A percentile compares a stretch with the other conserved stretches of the same genome.
Evolutionary conservation across 805 yeast species (phyloP).

Genomic region (Kodamaea leandrae): DNA sequence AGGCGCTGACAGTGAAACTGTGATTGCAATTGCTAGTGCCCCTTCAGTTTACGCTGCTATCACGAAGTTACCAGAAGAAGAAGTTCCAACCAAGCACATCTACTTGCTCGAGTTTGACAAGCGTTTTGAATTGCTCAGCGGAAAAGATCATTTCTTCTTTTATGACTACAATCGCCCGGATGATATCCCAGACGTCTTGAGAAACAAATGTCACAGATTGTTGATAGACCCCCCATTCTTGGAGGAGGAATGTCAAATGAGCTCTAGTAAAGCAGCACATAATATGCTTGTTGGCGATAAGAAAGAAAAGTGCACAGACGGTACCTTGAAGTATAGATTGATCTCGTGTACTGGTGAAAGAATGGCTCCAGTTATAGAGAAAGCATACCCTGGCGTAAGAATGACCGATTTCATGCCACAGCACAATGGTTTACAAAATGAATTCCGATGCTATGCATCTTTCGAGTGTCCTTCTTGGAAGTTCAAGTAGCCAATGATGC

Average conservation of each 20-base stretch:
- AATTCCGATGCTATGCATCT: slow-evolving; percentile 80
- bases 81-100: slow-evolving; percentile 64
- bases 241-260: slow-evolving; percentile 76
- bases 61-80: slow-evolving; percentile 46
- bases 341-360: slow-evolving; percentile 90
- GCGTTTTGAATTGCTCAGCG: slow-evolving; percentile 73
- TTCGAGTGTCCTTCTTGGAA: slow-evolving; percentile 71
- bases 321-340: slow-evolving; percentile 46
- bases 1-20: slow-evolving; percentile 71
- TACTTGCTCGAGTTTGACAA: slow-evolving; percentile 77
- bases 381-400: slow-evolving; percentile 60
- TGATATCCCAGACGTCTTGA: slow-evolving; percentile 53
- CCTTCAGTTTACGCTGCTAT: slow-evolving; percentile 91
- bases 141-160: slow-evolving; percentile 59
- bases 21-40: slow-evolving; percentile 77
- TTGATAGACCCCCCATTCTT: slow-evolving; percentile 88
- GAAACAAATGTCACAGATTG: slow-evolving; percentile 65
- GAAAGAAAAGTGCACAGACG: slow-evolving; percentile 35
- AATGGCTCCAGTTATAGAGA: slow-evolving; percentile 62
- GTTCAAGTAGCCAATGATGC: slow-evolving; percentile 23
- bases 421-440: slow-evolving; percentile 84
- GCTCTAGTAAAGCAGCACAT: slow-evolving; percentile 54
- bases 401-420: slow-evolving; percentile 73
- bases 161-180: slow-evolving; percentile 77
- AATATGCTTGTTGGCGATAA: slow-evolving; percentile 48